Conservation (phyloP, 2,329 filamentous ascomycete species). For the Pestalotiopsis sp. region DNA sequence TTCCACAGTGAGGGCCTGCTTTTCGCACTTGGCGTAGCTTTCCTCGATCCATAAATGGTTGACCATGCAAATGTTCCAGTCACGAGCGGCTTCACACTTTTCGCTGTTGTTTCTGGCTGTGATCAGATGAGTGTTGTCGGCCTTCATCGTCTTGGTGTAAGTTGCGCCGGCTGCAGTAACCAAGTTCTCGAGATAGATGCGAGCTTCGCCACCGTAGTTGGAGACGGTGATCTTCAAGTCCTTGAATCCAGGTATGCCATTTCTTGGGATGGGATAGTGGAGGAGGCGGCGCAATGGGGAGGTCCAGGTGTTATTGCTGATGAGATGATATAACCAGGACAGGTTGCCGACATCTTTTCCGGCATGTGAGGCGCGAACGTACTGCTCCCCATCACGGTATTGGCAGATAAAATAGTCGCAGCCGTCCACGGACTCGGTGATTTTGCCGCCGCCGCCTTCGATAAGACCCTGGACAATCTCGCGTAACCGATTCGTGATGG, state of each 20-base stretch:
- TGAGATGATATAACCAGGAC: constrained; percentile 91
- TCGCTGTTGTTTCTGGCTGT: constrained; percentile 89
- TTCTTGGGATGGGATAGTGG: constrained; percentile 82
- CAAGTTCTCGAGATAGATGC: constrained; percentile 91
- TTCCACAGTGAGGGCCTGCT: constrained; percentile 70
- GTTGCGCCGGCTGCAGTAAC: constrained; percentile 81
- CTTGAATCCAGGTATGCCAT: constrained; percentile 80
- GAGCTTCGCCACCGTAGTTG: constrained; percentile 94
- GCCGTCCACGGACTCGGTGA: constrained; percentile 66
- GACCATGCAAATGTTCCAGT: constrained; percentile 88
- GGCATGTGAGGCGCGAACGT: constrained; percentile 72
- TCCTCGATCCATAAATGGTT: constrained; percentile 99
- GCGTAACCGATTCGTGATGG: constrained; percentile 67
- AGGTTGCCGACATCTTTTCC: constrained; percentile 89
- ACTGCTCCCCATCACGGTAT: constrained; percentile 80
- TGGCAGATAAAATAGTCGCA: constrained; percentile 88
- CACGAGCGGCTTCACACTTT: constrained; percentile 87
- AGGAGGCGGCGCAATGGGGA: constrained; percentile 80
- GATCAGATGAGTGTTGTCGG: constrained; percentile 93
- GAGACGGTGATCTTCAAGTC: constrained; percentile 83
- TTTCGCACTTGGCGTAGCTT: constrained; percentile 86
- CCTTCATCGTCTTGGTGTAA: constrained; percentile 93
- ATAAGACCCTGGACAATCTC: constrained; percentile 74
- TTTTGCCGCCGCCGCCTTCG: constrained; percentile 66
- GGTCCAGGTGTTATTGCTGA: constrained; percentile 86